These are phyloP conservation scores for Dictyostelium purpureum DNA, from an alignment of 78 protist species.

Conservation along the genomic window DNA sequence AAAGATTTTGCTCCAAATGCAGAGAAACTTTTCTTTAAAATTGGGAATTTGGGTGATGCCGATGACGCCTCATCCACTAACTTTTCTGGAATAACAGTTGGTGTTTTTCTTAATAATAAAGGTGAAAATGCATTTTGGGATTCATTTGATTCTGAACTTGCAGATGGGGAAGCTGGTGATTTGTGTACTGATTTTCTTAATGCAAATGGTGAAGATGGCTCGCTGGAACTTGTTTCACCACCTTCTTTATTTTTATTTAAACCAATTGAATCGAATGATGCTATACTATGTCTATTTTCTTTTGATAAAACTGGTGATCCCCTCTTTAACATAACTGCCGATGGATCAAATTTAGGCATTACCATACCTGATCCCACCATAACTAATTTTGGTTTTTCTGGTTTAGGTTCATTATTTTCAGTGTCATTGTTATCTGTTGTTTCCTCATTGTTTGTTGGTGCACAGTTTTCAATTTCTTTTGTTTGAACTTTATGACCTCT, in stretches of 20 bases:
- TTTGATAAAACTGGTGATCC: conserved; percentile 15
- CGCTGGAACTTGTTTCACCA: neutral
- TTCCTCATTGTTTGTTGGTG: neutral
- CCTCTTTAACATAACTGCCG: conserved; percentile 14
- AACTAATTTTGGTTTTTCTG: conserved; percentile 12
- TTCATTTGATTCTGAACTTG: too few species aligned
- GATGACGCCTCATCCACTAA: neutral
- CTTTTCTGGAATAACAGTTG: neutral
- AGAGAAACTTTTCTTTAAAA: neutral
- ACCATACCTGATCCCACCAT: conserved; percentile 41
- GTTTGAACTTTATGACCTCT: conserved; percentile 45
- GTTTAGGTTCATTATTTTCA: neutral
- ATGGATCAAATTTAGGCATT: conserved; percentile 72
- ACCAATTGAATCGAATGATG: neutral
- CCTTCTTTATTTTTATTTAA: neutral
- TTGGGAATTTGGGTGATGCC: neutral
- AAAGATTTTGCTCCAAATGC: neutral
- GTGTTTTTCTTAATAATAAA: neutral
- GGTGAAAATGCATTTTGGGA: neutral
- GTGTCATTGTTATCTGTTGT: neutral
- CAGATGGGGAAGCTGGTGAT: neutral
- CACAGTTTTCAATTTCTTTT: conserved; percentile 14
- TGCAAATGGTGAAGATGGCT: neutral
- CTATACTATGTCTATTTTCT: conserved; percentile 45
- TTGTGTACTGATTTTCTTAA: conserved; percentile 2